A percentile compares a stretch with the other conserved stretches of the same genome.
phyloP scores from a whole-genome alignment of 2,329 filamentous ascomycete genomes.

The Phialophora chinensis region DNA sequence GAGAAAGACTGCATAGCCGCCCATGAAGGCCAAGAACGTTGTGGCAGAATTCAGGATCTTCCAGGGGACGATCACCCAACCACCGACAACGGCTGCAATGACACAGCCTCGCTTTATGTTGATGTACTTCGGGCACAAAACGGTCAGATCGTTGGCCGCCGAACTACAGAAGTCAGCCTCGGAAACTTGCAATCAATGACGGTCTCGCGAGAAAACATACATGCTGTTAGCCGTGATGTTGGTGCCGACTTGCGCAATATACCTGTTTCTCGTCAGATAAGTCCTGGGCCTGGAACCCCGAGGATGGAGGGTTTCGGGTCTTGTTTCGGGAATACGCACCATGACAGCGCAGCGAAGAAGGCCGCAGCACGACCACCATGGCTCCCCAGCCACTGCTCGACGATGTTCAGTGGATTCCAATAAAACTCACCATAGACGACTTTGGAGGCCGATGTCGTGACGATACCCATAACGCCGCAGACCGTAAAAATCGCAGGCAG shows the following conservation, averaged over 20 bases:
- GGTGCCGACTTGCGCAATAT: slow-evolving; percentile 61
- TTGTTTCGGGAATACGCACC: slow-evolving; percentile 42
- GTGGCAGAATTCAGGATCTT: slow-evolving; percentile 53
- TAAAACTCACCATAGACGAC: slow-evolving; percentile 44
- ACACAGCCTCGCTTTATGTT: slow-evolving; percentile 57
- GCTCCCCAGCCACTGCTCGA: slow-evolving; percentile 45
- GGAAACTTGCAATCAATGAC: neutral
- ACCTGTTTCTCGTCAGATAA: neutral
- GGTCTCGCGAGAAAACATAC: neutral
- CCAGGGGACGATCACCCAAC: slow-evolving; percentile 55
- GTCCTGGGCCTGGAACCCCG: neutral
- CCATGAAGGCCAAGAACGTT: slow-evolving; percentile 49
- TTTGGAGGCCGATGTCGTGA: slow-evolving; percentile 59
- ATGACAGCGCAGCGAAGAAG: slow-evolving; percentile 60
- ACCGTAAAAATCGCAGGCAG: slow-evolving; percentile 58
- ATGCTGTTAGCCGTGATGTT: slow-evolving; percentile 62
- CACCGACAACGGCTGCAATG: slow-evolving; percentile 48
- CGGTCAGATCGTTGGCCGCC: slow-evolving; percentile 56
- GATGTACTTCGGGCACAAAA: slow-evolving; percentile 59
- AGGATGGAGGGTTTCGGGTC: neutral
- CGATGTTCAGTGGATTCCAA: slow-evolving; percentile 52
- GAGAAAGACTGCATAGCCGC: slow-evolving; percentile 43
- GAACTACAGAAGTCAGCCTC: slow-evolving; percentile 7
- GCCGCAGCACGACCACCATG: slow-evolving; percentile 46
- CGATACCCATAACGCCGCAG: slow-evolving; percentile 61